phyloP scores from a whole-genome alignment of 345 rosid genomes.

The Isatis tinctoria region DNA sequence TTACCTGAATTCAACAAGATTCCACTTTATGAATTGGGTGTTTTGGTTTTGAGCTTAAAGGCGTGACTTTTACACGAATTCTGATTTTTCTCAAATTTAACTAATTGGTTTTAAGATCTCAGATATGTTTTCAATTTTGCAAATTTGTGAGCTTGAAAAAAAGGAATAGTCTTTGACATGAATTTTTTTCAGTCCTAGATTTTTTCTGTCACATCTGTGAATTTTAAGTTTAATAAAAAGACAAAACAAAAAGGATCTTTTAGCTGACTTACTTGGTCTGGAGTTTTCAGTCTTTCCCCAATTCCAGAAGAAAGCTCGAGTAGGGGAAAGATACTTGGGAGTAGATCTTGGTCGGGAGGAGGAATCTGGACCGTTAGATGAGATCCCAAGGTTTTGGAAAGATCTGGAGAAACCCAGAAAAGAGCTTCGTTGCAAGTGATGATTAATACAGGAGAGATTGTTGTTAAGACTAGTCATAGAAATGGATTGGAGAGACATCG shows the following conservation, averaged over 20 bases:
- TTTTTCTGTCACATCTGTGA: no score
- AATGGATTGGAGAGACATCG: slow-evolving; percentile 24
- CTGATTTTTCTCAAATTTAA: not conserved
- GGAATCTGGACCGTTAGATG: slow-evolving; percentile 25
- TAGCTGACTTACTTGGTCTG: slow-evolving; percentile 27
- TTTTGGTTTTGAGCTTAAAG: not conserved
- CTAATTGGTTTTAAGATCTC: not conserved
- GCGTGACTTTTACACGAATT: not conserved
- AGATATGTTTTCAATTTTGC: not conserved
- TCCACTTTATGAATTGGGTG: no score
- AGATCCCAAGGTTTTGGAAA: slow-evolving; percentile 20
- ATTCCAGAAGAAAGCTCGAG: slow-evolving; percentile 34
- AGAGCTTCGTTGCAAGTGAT: slow-evolving; percentile 13
- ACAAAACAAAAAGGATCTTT: not conserved
- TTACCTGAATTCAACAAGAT: slow-evolving; percentile 33
- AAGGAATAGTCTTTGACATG: no score
- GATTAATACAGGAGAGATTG: slow-evolving; percentile 15
- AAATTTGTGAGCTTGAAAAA: no score
- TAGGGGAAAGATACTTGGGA: slow-evolving; percentile 11
- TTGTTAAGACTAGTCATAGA: slow-evolving; percentile 21
- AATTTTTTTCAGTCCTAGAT: no score
- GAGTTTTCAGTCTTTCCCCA: slow-evolving; percentile 23
- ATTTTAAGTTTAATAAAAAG: not conserved
- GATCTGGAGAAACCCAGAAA: slow-evolving; percentile 24
- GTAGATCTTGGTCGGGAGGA: slow-evolving; percentile 21